phyloP scores from a whole-genome alignment of 1,139 yeast genomes.

The Yamadazyma sp. region DNA sequence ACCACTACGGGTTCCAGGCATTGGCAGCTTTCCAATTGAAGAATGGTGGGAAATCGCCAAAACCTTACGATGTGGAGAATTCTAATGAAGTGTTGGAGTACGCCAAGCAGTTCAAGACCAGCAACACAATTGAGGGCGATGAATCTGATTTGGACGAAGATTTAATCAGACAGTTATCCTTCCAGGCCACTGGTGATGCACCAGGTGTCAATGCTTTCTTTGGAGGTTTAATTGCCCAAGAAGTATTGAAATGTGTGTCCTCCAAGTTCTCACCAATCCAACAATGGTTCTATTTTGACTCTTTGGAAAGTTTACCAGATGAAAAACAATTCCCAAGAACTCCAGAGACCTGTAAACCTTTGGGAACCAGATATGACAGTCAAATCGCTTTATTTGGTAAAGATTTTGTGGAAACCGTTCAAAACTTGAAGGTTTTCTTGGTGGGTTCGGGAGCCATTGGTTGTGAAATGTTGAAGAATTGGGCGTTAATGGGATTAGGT shows the following conservation, averaged over 20 bases:
- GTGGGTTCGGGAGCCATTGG: constrained; percentile 99
- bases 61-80: constrained; percentile 74
- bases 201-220: constrained; percentile 88
- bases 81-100: constrained; percentile 65
- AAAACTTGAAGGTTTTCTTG: constrained; percentile 78
- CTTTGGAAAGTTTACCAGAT: constrained; percentile 84
- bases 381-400: constrained; percentile 94
- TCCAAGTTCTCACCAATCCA: constrained; percentile 90
- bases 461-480: constrained; percentile 96
- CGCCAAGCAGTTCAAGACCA: constrained; percentile 58
- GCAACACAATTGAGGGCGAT: constrained; percentile 61
- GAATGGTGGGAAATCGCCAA: constrained; percentile 68
- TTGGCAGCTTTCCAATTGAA: constrained; percentile 68
- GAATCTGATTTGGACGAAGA: constrained; percentile 60
- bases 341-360: constrained; percentile 71
- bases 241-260: constrained; percentile 90
- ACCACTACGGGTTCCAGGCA: constrained; percentile 91
- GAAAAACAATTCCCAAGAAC: constrained; percentile 57
- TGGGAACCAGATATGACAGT: constrained; percentile 81
- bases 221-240: constrained; percentile 97
- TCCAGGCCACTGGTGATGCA: constrained; percentile 87
- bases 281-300: constrained; percentile 91
- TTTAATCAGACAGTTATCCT: constrained; percentile 69
- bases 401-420: constrained; percentile 67
- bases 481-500: constrained; percentile 97